Evolutionary conservation across 768 basidiomycete species (phyloP), one percentile per base, ranked within the genome.

Genomic region (Rhizopogon salebrosus): DNA sequence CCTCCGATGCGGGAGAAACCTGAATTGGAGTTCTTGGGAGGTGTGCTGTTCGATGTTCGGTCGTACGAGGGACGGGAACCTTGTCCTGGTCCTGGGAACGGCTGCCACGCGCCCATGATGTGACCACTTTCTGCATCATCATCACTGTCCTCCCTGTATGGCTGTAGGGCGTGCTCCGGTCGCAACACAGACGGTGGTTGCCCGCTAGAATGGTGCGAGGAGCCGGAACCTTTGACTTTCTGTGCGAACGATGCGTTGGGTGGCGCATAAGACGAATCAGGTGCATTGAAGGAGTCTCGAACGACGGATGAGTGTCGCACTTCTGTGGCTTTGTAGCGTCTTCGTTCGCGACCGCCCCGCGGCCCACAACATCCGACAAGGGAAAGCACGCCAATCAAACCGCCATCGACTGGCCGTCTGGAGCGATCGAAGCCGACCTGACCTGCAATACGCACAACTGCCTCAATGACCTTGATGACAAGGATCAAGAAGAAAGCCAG

Each of bases 51-150:
- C 49, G 64, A 65, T 13, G 60, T 18, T 24, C 61, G 64, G 34
- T 70, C 67, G 22, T 51, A 57, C 3, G 68, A 63, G 0, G 16
- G 42, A 22, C 61, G 52, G 34, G 60, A 39, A 24, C 63, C 60
- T 20, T 74, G 65, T 6, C 77, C 60, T 20, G 75, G 65, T 6
- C 77, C 72, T 0, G 80, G 80, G 73, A 82, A 88, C 26, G 85
- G 82, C 58, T 87, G 84, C 91, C 92, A 95, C n/a, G 95, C 91
- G 38, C 85, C 87, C 92, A 98, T 95, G 63, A 98, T 97, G 58
- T 76, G 88, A 11, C 90, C 87, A 16, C 75, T 77, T 51, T 72
- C 77, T 57, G 89, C 89, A 52, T 68, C 66, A 60, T 87, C 87
- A 54, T 91, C 89, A 58, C 79, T 86, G 39, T 91, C 87, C 62